phyloP scores from a whole-genome alignment of 2,329 filamentous ascomycete genomes.

The Claviceps sp. region DNA sequence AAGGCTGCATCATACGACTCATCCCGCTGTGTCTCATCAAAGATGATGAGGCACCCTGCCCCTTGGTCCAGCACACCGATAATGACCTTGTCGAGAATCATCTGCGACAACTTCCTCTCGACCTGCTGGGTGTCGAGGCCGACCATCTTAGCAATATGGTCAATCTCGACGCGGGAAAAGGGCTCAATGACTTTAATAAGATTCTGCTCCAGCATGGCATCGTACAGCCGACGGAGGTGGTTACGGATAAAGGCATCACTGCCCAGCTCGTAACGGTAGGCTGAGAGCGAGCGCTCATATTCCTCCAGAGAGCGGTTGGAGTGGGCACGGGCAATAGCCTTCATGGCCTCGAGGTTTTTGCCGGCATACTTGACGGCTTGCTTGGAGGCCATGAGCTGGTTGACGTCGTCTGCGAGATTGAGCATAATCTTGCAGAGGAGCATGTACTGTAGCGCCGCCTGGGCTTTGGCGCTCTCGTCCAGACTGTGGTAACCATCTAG shows the following conservation, averaged over 20 bases:
- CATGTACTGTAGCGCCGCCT: conserved; percentile 98
- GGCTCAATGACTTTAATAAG: conserved; percentile 99
- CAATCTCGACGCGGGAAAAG: conserved; percentile 92
- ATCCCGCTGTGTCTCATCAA: conserved; percentile 86
- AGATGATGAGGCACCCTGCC: conserved; percentile 93
- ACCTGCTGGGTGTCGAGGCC: conserved; percentile 92
- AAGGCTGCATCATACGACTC: conserved; percentile 89
- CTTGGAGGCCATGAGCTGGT: conserved; percentile 86
- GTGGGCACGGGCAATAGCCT: conserved; percentile 91
- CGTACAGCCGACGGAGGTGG: conserved; percentile 88
- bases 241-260: conserved; percentile 94
- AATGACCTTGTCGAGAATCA: conserved; percentile 99
- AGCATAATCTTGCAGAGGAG: conserved; percentile 99
- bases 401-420: conserved; percentile 92
- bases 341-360: conserved; percentile 96
- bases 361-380: conserved; percentile 93
- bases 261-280: conserved; percentile 87
- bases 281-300: conserved; percentile 82
- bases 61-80: conserved; percentile 95
- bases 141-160: conserved; percentile 95
- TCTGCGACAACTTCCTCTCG: conserved; percentile 95
- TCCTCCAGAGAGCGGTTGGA: conserved; percentile 91
- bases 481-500: conserved; percentile 92
- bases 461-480: conserved; percentile 79
- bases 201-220: conserved; percentile 98